Evolutionary conservation across 257 asterid species (phyloP), one percentile per base, ranked within the genome.

Genomic region (Solanum gracilifrons): DNA sequence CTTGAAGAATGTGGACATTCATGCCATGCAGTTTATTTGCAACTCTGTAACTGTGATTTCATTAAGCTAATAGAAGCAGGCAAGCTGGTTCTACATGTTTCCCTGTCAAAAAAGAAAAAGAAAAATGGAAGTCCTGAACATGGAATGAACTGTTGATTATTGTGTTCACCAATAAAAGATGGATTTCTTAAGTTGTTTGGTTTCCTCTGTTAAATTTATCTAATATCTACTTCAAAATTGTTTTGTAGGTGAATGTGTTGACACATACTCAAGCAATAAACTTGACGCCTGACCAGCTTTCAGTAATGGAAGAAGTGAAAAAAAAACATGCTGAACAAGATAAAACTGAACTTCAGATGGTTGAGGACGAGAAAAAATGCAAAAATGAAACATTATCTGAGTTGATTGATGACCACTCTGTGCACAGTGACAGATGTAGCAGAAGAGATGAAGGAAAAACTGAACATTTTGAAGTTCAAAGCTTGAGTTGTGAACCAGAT

Each of bases 231-330:
- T 84, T 64, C 68, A 79, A 64, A 83, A 87, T 89, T 88, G 82
- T 88, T 76, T 62, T 83, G 84, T 87, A 97, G 99, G 98, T 97
- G 90, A 95, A 95, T 87, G 96, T 96, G 82, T 92, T 97, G 92
- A 93, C 95, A 60, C 99, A 97, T 90, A 90, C 89, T 35, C 69
- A 88, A 85, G 90, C 89, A 51, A 92, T 90, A 76, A 68, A 82
- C 5, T 90, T 95, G 75, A 10, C 25, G 0, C 85, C 89, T 36
- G 69, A 87, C 12, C 41, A 90, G 10, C 93, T 93, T 88, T 13
- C 5, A 18, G 32, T 12, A 10, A 93, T 97, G 64, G 85, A 88
- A 55, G 0, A 88, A 21, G 87, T 92, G 89, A 92, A 94, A 89
- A 18, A 86, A 91, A 39, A 46, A 86, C 98, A 95, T 69, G 87